These are phyloP conservation scores for Rhinocladiella similis DNA, from an alignment of 2,329 filamentous ascomycete species.

Conservation along the genomic window DNA sequence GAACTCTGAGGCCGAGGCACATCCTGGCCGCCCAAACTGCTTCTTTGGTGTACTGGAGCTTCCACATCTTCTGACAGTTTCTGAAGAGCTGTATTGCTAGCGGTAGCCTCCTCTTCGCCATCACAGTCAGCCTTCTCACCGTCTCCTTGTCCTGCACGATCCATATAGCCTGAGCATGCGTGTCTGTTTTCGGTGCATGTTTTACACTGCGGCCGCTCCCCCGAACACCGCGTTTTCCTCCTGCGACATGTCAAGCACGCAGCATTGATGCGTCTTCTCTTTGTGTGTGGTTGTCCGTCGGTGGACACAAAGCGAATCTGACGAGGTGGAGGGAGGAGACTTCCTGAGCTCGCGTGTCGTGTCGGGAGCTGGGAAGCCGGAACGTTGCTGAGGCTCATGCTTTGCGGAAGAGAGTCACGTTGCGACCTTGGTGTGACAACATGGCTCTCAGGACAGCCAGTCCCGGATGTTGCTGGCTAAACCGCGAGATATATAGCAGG, in stretches of 20 bases:
- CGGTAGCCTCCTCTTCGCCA: constrained; percentile 16
- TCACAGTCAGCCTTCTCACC: constrained; percentile 18
- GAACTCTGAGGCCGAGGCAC: neutral
- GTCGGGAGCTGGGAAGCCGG: constrained; percentile 1
- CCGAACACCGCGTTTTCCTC: constrained; percentile 73
- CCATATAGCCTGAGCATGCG: constrained; percentile 66
- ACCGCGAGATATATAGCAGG: too few relatives aligned
- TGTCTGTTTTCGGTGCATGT: constrained; percentile 73
- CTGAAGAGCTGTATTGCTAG: constrained; percentile 9
- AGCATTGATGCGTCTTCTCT: constrained; percentile 75
- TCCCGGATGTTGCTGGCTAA: neutral
- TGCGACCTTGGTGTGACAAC: constrained; percentile 2
- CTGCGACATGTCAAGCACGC: constrained; percentile 74
- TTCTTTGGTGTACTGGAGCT: neutral
- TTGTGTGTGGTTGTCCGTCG: constrained; percentile 77
- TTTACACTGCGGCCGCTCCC: constrained; percentile 70
- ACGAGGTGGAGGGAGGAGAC: constrained; percentile 29
- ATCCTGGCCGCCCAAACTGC: too few relatives aligned
- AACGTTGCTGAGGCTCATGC: constrained; percentile 19
- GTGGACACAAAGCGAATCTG: constrained; percentile 78
- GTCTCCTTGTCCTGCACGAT: constrained; percentile 32
- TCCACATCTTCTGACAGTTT: constrained; percentile 8
- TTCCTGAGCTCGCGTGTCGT: neutral
- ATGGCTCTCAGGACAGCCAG: constrained; percentile 1
- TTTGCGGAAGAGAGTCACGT: constrained; percentile 7